Conservation (phyloP, 2,329 filamentous ascomycete genomes). For the Biscogniauxia sp. region DNA sequence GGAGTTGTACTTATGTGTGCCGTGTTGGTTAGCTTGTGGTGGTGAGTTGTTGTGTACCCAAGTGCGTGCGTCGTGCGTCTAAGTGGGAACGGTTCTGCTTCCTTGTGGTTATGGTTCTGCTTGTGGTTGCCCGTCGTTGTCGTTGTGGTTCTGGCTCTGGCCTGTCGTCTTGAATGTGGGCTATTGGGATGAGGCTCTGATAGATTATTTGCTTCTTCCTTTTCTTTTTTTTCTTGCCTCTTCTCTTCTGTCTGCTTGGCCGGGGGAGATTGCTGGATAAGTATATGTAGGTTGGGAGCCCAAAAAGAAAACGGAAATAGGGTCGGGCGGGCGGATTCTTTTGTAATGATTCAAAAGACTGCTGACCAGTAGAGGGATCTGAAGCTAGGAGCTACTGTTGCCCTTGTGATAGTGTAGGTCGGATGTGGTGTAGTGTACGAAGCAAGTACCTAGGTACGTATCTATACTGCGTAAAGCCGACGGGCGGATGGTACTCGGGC, state of each 20-base stretch:
- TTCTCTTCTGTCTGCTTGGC: too few species aligned
- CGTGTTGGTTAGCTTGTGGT: background rate
- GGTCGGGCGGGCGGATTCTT: background rate
- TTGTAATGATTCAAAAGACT: background rate
- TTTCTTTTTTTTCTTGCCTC: too few species aligned
- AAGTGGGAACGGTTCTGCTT: background rate
- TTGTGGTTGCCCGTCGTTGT: too few species aligned
- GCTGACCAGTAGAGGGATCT: background rate
- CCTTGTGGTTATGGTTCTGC: too few species aligned
- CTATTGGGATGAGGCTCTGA: conserved; percentile 2
- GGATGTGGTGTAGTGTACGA: too few species aligned
- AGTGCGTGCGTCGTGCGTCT: background rate
- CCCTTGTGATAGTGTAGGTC: background rate
- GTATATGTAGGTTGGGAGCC: background rate
- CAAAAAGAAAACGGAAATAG: background rate
- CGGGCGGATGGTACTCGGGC: conserved; percentile 23
- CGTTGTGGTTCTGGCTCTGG: too few species aligned
- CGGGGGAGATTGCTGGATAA: background rate
- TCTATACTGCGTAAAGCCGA: conserved; percentile 1
- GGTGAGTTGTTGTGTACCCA: background rate
- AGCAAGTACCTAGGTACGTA: background rate
- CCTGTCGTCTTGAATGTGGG: background rate
- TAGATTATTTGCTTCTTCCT: conserved; percentile 1
- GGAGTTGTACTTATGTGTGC: background rate
- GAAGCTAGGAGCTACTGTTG: conserved; percentile 17